Conservation (phyloP, 2,329 filamentous ascomycete genomes). For the Colletotrichum sp. region DNA sequence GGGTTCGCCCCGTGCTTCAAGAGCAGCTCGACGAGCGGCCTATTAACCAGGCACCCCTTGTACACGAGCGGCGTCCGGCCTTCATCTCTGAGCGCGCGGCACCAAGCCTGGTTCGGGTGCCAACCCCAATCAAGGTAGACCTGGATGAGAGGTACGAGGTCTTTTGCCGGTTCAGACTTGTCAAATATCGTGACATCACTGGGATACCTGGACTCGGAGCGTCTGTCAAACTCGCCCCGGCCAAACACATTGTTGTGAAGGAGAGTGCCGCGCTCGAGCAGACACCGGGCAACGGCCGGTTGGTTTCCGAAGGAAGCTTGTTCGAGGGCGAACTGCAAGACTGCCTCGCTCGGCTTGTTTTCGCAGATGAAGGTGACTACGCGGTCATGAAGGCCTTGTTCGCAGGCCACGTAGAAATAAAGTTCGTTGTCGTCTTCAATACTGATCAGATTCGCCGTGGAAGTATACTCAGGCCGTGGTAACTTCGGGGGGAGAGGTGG, state of each 20-base stretch:
- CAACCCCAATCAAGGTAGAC: not conserved
- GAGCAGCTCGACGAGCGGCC: not conserved
- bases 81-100: fast-evolving
- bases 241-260: not conserved
- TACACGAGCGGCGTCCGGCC: not conserved
- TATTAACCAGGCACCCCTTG: fast-evolving
- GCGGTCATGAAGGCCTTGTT: not conserved
- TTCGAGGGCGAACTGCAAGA: not conserved
- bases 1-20: not conserved
- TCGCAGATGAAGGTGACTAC: not conserved
- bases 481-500: not conserved
- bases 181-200: not conserved
- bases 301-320: not conserved
- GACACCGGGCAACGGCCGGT: not conserved
- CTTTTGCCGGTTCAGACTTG: fast-evolving
- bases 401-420: not conserved
- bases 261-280: not conserved
- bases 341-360: not conserved
- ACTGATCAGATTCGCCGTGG: not conserved
- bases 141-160: not conserved
- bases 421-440: not conserved
- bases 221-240: not conserved
- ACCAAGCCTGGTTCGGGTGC: not conserved
- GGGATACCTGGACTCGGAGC: too few species aligned
- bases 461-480: fast-evolving